Evolutionary conservation across 176 grass and related monocot species (phyloP), one percentile per base, ranked within the genome.

Genomic region (Tillandsia fasciculata): DNA sequence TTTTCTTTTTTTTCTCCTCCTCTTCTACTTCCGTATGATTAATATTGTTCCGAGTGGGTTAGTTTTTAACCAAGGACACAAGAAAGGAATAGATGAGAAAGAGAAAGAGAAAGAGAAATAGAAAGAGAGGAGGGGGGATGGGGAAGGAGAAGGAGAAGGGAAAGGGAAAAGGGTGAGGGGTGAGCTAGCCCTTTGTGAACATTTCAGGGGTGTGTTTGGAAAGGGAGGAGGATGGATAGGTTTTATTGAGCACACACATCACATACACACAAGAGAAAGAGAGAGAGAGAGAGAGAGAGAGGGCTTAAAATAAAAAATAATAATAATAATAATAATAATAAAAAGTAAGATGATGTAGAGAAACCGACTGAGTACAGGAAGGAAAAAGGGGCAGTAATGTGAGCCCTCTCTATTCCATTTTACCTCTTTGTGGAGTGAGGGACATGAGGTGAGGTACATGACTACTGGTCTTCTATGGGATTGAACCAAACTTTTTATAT

Each of bases 321-420:
- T n/a, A n/a, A n/a, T n/a, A n/a, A n/a, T n/a, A n/a, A n/a, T n/a
- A n/a, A n/a, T n/a, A n/a, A 76, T 53, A 23, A 52, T 54, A 48
- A 51, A 52, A 29, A 68, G 47, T 11, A 67, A 23, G 64, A 3
- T 28, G 47, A 28, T 28, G 26, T 70, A 67, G 75, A 52, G 75
- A 78, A 78, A 69, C 70, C 66, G 64, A 49, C 65, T 67, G 1
- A 68, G 22, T 53, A 28, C 53, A 14, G 3, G 13, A 42, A 23
- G 24, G 56, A 50, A 51, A 65, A 65, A 48, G 59, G 64, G 67
- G 74, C 67, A 67, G 75, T 78, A 53, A 2, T 54, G 67, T 78
- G 10, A 78, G 75, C 52, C 67, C 20, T 78, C 75, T 63, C 75
- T 77, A 69, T 67, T 63, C 49, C 75, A 24, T 22, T 69, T 64